phyloP scores from a whole-genome alignment of 1,139 yeast species.

The Geotrichum phurueaensis region DNA sequence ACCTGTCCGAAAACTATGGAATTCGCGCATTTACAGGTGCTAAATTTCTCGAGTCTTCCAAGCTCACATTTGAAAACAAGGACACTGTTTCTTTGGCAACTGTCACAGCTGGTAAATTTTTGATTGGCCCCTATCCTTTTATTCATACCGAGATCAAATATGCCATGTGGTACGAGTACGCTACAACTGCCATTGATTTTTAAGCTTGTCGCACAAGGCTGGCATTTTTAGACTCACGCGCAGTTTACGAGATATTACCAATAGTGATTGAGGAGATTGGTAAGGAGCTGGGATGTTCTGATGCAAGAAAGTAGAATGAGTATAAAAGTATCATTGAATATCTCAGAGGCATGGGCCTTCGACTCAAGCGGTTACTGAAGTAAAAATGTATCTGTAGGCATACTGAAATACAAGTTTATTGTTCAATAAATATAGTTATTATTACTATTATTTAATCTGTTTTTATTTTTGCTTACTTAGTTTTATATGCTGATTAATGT shows the following conservation, averaged over 20 bases:
- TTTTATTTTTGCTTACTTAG: too few species aligned
- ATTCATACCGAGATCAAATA: constrained; percentile 87
- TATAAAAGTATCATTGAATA: constrained; percentile 34
- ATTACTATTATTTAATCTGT: too few species aligned
- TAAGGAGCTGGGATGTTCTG: constrained; percentile 69
- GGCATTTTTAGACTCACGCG: constrained; percentile 84
- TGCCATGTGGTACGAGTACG: constrained; percentile 75
- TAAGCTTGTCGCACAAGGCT: constrained; percentile 89
- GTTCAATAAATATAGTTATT: too few species aligned
- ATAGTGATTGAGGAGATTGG: constrained; percentile 85
- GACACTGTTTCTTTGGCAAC: constrained; percentile 36
- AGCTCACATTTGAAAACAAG: background rate
- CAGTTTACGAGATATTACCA: constrained; percentile 75
- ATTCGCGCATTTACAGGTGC: constrained; percentile 69
- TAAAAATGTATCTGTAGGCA: too few species aligned
- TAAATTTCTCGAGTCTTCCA: constrained; percentile 41
- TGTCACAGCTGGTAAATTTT: constrained; percentile 33
- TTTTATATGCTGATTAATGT: too few species aligned
- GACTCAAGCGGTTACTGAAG: background rate
- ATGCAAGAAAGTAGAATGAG: constrained; percentile 52
- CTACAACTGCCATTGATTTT: constrained; percentile 84
- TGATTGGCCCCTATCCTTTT: constrained; percentile 70
- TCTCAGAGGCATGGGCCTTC: constrained; percentile 40
- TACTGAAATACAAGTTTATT: background rate
- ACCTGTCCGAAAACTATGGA: constrained; percentile 83